These are phyloP conservation scores for Apiotrichum siamense DNA, from an alignment of 1,284 basidiomycete species.

Conservation along the genomic window DNA sequence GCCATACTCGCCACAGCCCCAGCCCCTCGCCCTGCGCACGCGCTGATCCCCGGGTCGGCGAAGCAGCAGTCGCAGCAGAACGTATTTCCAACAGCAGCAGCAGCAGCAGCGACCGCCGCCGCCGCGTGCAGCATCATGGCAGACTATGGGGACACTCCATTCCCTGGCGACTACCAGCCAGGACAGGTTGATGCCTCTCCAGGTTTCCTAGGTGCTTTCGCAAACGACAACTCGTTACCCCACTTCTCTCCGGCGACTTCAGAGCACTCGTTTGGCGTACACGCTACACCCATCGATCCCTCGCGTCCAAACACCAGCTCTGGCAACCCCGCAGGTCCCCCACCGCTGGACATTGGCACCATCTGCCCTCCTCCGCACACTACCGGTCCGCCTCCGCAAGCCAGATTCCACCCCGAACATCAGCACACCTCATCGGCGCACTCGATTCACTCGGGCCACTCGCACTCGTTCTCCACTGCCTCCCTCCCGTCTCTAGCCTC, in stretches of 20 bases:
- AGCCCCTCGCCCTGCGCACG: not conserved
- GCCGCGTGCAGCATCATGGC: constrained; percentile 9
- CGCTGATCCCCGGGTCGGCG: constrained; percentile 1
- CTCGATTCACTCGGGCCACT: constrained; percentile 7
- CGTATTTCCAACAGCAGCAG: not conserved
- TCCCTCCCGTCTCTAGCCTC: constrained; percentile 19
- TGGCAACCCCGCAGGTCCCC: not conserved
- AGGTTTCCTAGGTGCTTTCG: constrained; percentile 11
- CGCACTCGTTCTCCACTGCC: constrained; percentile 17
- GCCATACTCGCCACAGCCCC: constrained; percentile 3
- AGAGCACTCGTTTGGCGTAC: constrained; percentile 14
- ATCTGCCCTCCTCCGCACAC: not conserved
- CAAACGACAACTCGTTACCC: constrained; percentile 4
- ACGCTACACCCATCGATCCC: not conserved
- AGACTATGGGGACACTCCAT: constrained; percentile 14
- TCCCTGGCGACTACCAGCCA: constrained; percentile 18
- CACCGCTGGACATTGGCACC: not conserved
- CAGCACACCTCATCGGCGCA: constrained; percentile 1
- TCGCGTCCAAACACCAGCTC: constrained; percentile 5
- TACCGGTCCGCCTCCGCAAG: constrained; percentile 1
- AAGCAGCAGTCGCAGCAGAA: not conserved
- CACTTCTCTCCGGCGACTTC: constrained; percentile 17
- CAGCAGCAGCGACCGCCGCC: too few relatives aligned
- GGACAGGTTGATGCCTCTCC: constrained; percentile 15
- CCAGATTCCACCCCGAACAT: constrained; percentile 4